phyloP scores from a whole-genome alignment of 2,329 filamentous ascomycete species.

The Hypoxylon sp. region DNA sequence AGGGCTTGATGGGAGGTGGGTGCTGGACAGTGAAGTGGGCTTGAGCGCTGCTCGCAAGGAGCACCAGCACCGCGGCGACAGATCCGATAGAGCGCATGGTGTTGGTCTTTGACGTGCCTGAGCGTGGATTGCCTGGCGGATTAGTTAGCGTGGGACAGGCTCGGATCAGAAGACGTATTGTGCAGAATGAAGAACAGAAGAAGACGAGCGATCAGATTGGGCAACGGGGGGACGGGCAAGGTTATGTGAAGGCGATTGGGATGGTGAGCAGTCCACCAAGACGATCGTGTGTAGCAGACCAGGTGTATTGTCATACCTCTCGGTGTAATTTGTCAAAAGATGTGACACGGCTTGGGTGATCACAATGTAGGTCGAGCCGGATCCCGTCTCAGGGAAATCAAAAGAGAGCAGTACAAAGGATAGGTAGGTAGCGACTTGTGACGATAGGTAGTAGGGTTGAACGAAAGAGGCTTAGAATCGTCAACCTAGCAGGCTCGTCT shows the following conservation, averaged over 20 bases:
- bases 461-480: not conserved
- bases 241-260: not conserved
- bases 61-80: conserved; percentile 43
- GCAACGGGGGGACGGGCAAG: not conserved
- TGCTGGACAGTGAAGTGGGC: conserved; percentile 64
- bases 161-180: not conserved
- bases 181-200: not conserved
- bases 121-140: not conserved
- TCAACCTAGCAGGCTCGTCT: not conserved
- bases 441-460: conserved; percentile 16
- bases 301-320: conserved; percentile 10
- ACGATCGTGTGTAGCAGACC: not conserved
- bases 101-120: not conserved
- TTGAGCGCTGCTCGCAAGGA: conserved; percentile 51
- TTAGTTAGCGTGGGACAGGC: not conserved
- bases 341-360: conserved; percentile 9
- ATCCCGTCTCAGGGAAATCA: not conserved
- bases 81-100: conserved; percentile 52
- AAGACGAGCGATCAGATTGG: too few relatives aligned
- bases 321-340: conserved; percentile 12
- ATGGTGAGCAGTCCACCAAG: not conserved
- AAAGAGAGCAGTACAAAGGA: conserved; percentile 2
- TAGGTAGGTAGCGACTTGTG: conserved; percentile 7
- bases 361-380: conserved; percentile 9
- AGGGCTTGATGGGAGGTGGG: conserved; percentile 57